Base-by-base conservation (phyloP, 1,284 basidiomycete genomes). In the Puccinia horiana region DNA sequence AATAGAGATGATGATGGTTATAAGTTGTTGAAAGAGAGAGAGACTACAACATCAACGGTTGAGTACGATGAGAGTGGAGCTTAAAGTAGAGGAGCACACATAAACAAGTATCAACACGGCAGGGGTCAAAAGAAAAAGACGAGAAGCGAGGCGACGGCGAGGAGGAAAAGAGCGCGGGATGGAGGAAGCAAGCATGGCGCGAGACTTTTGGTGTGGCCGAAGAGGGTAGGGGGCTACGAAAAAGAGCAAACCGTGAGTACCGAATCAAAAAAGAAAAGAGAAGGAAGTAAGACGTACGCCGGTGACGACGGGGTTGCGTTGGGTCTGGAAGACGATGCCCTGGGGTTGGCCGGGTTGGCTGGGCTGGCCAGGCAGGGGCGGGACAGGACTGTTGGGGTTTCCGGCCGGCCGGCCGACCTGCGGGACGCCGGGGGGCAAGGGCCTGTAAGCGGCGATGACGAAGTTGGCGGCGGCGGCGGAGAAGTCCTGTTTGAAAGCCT, bases 261-360 rank as follows among this genome's bases (percentile, higher is more conserved):
- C 16, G 44, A 16, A 16, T 47, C 44, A 47, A 47, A 47, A 47
- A 47, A 47, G 16, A 47, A 47, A 47, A 47, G 56, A n/a, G 65
- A 69, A 40, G 35, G 67, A 44, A 40, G 32, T 20, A 32, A 26
- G 32, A 79, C 61, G 49, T 26, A 79, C 76, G 61, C 76, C 76
- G 11, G 65, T 79, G 47, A 70, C 76, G 12, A 70, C 32, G 4
- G 76, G 76, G 32, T 69, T 69, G 20, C 76, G 63, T 47, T 52
- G 40, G 20, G 76, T 79, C 52, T 79, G 76, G 65, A 79, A 79
- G 49, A 70, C 65, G 44, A 79, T 79, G 14, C 76, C 76, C 23
- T 47, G 40, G 58, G 76, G 35, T 18, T 56, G 76, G 29, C 40
- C 54, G 54, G 76, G 44, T 26, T 14, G 37, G 42, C 44, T 37